Evolutionary conservation across 208 protist species (phyloP), one percentile per base, ranked within the genome.

Genomic region (Trypanosoma boissoni): DNA sequence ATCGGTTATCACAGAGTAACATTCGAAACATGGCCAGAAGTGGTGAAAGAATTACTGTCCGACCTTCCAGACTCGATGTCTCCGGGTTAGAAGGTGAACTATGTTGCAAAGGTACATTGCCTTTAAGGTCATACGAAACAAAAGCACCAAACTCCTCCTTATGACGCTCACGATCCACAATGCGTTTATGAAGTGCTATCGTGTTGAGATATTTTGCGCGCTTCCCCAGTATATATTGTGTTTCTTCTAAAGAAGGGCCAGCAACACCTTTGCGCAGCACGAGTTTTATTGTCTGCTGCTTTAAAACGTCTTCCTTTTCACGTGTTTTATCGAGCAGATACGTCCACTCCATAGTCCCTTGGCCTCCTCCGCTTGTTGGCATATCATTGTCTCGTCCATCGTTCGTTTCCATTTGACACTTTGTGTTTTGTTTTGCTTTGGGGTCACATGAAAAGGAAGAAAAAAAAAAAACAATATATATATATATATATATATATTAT

Each of bases 1-100:
- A 54, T 14, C 64, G 64, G 23, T 59, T 71, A 31, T 71, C 36
- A n/a, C 57, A 62, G 1, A 71, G 4, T 16, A 64, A 9, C 37
- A 63, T 71, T 42, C 57, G 45, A 63, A 71, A 64, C 6, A 71
- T 3, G 10, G 55, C 26, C 34, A 64, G 39, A 44, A 71, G 56
- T 4, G 46, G 56, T 29, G 57, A 63, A 34, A 71, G 21, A 46
- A 71, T 54, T n/a, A 51, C 48, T 1, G 49, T 29, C 2, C 64
- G 55, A 8, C 64, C 64, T 23, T 71, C 64, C 0, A 71, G 28
- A 51, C 37, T 54, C 7, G 45, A 44, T 31, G 57, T 46, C 23
- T 64, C 64, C 3, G 36, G 41, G 6, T 28, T 23, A 0, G 14
- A 16, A 6, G 14, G 0, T 12, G 27, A 3, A 18, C 14, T 6